Conservation (phyloP, 176 grass and related monocot species). For the Zea mays region DNA sequence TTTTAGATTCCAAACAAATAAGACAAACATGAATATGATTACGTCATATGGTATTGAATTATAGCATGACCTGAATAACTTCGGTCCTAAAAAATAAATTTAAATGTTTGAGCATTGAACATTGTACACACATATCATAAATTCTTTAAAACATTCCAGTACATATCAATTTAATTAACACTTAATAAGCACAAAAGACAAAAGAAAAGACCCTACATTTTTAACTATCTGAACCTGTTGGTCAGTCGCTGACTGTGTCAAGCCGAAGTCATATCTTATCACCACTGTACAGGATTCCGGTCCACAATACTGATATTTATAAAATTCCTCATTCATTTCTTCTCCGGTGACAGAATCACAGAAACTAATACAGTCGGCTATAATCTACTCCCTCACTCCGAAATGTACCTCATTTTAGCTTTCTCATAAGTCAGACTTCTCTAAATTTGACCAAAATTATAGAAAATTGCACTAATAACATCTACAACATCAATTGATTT, state of each 20-base stretch:
- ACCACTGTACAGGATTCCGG: background rate
- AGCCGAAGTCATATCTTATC: background rate
- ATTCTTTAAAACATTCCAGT: background rate
- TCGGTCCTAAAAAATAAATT: background rate
- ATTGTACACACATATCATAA: background rate
- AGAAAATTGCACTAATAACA: background rate
- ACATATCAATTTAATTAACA: background rate
- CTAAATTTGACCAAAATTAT: background rate
- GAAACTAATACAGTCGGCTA: background rate
- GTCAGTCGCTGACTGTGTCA: background rate
- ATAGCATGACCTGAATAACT: background rate
- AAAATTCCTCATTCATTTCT: background rate
- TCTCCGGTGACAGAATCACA: background rate
- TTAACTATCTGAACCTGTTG: background rate
- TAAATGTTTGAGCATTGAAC: background rate
- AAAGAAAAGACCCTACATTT: background rate
- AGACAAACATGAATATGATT: background rate
- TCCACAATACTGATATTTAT: background rate
- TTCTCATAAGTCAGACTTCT: background rate
- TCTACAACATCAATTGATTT: background rate
- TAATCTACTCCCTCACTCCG: background rate
- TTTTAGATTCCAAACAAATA: background rate
- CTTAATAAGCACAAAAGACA: background rate
- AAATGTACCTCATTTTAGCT: background rate
- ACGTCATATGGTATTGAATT: background rate